Evolutionary conservation across 1,284 basidiomycete species (phyloP).

Genomic region (Pyrrhoderma noxium): DNA sequence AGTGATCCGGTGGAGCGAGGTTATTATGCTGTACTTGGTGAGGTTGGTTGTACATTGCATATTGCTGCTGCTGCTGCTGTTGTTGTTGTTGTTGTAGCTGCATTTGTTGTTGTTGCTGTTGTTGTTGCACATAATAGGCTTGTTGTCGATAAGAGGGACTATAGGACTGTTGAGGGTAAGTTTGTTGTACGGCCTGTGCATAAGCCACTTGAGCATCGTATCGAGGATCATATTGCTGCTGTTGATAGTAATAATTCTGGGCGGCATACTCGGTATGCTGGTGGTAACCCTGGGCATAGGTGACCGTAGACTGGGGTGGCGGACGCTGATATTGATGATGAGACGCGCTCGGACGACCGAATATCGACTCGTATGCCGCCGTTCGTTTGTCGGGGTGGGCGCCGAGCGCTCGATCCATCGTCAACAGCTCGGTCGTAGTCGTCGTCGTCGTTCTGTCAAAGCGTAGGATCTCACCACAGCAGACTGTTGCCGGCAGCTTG

Average conservation of each 20-base stretch:
- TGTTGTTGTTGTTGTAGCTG: slow-evolving; percentile 14
- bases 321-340: slow-evolving; percentile 40
- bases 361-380: slow-evolving; percentile 77
- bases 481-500: background rate
- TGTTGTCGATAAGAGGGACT: slow-evolving; percentile 20
- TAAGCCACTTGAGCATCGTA: slow-evolving; percentile 16
- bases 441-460: background rate
- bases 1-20: slow-evolving; percentile 35
- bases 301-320: slow-evolving; percentile 9
- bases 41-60: slow-evolving; percentile 12
- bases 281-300: slow-evolving; percentile 11
- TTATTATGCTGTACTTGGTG: slow-evolving; percentile 18
- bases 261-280: slow-evolving; percentile 6
- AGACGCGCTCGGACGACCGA: slow-evolving; percentile 58
- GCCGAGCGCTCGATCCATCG: slow-evolving; percentile 11
- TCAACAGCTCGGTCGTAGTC: background rate
- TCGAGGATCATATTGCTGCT: slow-evolving; percentile 15
- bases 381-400: slow-evolving; percentile 50
- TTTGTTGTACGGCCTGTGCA: slow-evolving; percentile 10
- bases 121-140: slow-evolving; percentile 15
- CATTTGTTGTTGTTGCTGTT: slow-evolving; percentile 14
- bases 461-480: background rate
- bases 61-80: slow-evolving; percentile 3
- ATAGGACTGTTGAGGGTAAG: slow-evolving; percentile 17
- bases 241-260: slow-evolving; percentile 17